Base-by-base conservation (phyloP, 345 rosid species). In the Sisymbrium altissimum region DNA sequence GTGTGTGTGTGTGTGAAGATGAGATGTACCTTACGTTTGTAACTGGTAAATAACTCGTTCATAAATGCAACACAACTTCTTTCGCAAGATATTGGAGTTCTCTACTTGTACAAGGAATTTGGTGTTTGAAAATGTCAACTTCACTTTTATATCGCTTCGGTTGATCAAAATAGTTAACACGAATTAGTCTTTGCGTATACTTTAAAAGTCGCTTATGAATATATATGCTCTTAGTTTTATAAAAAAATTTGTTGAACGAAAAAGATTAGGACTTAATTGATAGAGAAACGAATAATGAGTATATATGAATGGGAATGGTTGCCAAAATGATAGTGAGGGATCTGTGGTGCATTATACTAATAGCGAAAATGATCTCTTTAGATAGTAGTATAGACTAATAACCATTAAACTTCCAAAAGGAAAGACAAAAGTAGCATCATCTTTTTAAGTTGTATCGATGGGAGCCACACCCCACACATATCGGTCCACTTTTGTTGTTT, bases 81-180 rank as follows among this genome's bases (percentile, higher is more conserved):
- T 39, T 46, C 40, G 17, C 35, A 14, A 49, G 19, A 60, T 36
- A 52, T 60, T 50, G 49, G 44, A 75, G 74, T 68, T 75, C 48
- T 75, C 64, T 52, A 60, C 6, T 68, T 23, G 32, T 19, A 68
- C 69, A 75, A 60, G 79, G 69, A 75, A 75, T 49, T 61, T 3
- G 36, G 69, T 39, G 52, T 58, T 52, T 41, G 27, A 12, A 57
- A 36, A 56, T 73, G 68, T 75, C 68, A 67, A 67, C 73, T n/a
- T 43, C 15, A 15, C 12, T 64, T 54, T 32, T 43, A 41, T 52
- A 53, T 63, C 52, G 17, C 29, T 27, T 1, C 0, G 7, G 19
- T 17, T 49, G 6, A 25, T 61, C 38, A 35, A 23, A 32, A 56
- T 0, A 56, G 25, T n/a, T 40, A 15, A 46, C 11, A 18, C 53